Base-by-base conservation (phyloP, 495 filamentous ascomycete genomes). In the Choiromyces venosus region DNA sequence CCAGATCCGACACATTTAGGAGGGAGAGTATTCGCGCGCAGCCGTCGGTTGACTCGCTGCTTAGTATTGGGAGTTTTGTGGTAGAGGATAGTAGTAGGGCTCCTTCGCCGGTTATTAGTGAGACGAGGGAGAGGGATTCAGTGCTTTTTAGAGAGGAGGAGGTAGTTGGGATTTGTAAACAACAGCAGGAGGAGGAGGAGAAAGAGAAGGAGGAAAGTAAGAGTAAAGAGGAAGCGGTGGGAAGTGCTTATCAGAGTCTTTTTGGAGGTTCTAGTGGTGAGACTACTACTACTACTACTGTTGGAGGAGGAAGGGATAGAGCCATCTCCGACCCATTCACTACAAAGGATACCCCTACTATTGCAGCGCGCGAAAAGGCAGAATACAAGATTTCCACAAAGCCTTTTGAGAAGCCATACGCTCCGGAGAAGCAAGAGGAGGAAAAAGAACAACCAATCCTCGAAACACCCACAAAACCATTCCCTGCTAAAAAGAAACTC, bases 41-140 rank as follows among this genome's bases (percentile, higher is more conserved):
- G 69, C 39, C 71, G 21, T 79, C 77, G 38, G 69, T 46, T 73
- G 77, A 79, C 42, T 79, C 78, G 38, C 78, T 79, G 33, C 52
- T 61, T 61, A 61, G 52, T 61, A 61, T 61, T 68, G 77, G 18
- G 52, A 77, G 73, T 35, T 52, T 77, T 56, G 33, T 73, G 42
- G 38, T 6, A 37, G 46, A 68, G 39, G 46, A 40, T 66, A 66
- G 71, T 66, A 66, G 71, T 36, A 56, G 75, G 25, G 37, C 39
- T 66, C 40, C 74, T 35, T 76, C 75, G 40, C 65, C 73, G 39
- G 36, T 37, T 46, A 40, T 69, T n/a, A 67, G 70, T 67, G 65
- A 67, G 69, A 69, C 74, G n/a, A 37, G 68, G 21, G 65, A 68
- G 19, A 71, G 68, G 25, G 76, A 78, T 40, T 73, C 42, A 21